Conservation (phyloP, 2,329 filamentous ascomycete genomes). For the Grosmannia penicillata region DNA sequence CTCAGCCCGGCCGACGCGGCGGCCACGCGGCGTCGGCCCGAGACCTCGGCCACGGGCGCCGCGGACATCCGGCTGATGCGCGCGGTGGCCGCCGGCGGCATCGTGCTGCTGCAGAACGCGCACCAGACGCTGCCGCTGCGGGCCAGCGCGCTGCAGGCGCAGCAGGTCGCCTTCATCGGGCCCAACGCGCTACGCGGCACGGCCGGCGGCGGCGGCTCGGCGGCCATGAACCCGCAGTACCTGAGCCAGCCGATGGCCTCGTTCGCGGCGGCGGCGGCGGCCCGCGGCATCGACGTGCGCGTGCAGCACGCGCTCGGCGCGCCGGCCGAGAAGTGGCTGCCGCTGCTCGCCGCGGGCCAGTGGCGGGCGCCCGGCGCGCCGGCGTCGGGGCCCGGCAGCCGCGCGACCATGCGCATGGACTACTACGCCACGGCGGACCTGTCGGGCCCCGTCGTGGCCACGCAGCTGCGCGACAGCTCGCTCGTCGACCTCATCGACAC, state of each 20-base stretch:
- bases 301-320: background rate
- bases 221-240: conserved; percentile 23
- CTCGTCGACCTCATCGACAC: background rate
- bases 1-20: background rate
- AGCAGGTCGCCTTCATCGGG: conserved; percentile 29
- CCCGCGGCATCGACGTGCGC: background rate
- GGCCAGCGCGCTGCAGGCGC: conserved; percentile 13
- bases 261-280: background rate
- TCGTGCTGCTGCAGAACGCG: conserved; percentile 28
- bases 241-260: background rate
- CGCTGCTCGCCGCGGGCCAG: background rate
- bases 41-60: background rate
- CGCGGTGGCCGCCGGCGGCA: background rate
- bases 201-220: conserved; percentile 12
- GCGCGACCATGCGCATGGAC: background rate
- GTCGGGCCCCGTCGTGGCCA: background rate
- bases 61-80: background rate
- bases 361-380: background rate
- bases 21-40: background rate
- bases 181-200: conserved; percentile 27
- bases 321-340: background rate
- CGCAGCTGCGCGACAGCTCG: background rate
- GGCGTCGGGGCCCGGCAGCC: too few relatives aligned
- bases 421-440: background rate
- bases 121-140: conserved; percentile 32